Evolutionary conservation across 2,329 filamentous ascomycete genomes (phyloP), one percentile per base, ranked within the genome.

Genomic region (Colletotrichum sp.): DNA sequence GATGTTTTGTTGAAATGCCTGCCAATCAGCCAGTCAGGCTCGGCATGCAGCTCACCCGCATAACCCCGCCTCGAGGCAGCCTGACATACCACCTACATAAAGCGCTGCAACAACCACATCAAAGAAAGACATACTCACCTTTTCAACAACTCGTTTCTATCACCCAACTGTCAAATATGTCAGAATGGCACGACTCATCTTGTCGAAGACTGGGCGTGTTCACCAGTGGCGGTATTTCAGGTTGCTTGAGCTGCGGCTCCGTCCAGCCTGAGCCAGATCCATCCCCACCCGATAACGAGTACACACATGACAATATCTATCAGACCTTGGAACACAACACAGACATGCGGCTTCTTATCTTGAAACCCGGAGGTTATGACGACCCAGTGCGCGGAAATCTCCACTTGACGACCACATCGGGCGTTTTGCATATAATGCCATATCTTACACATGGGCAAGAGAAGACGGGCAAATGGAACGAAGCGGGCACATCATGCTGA

Each of bases 361-460:
- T 73, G 16, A 6, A 21, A 5, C 47, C 66, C 0, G 66, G 66
- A 3, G 61, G 27, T 0, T 73, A 70, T 11, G n/a, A 58, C 5
- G 70, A 70, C 5, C 66, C 66, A 3, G 33, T 75, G 2, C 5
- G 11, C 3, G 38, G 61, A 6, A 38, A 1, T 21, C 33, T 75
- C 2, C 15, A 24, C 5, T 9, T 55, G 13, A 51, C 29, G 5
- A 66, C 13, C 18, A 62, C 55, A 16, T 38, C 47, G 0, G 51
- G 24, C 24, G 15, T 36, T 7, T 29, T 1, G 34, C 51, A 13
- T 84, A 83, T 70, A 81, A 83, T 34, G 77, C 82, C 31, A 79
- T 84, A 65, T 84, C 83, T 5, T 84, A 84, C 36, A 82, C 82
- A 29, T 83, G 82, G 82, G 81, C 81, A n/a, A 76, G 75, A 12